phyloP scores from a whole-genome alignment of 1,284 basidiomycete genomes.

The Stereum hirsutum region DNA sequence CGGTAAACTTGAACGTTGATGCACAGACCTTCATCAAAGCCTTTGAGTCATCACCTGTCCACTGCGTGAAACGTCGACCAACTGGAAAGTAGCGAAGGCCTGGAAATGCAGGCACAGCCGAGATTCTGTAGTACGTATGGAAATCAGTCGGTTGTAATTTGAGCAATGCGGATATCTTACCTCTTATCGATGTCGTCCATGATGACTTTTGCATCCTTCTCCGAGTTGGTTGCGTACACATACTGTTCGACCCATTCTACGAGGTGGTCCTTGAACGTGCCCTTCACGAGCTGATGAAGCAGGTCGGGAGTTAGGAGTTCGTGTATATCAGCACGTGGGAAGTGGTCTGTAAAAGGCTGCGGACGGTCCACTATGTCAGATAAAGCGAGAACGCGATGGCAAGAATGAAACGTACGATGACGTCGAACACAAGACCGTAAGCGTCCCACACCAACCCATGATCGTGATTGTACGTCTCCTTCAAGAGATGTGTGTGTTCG shows the following conservation, averaged over 20 bases:
- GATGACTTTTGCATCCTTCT: slow-evolving; percentile 12
- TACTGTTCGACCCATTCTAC: slow-evolving; percentile 25
- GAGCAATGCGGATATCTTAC: background rate
- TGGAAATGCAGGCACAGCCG: slow-evolving; percentile 8
- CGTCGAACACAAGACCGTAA: slow-evolving; percentile 3
- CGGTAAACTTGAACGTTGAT: background rate
- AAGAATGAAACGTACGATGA: slow-evolving; percentile 2
- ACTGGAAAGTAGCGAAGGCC: slow-evolving; percentile 7
- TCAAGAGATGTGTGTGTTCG: background rate
- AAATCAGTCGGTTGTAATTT: background rate
- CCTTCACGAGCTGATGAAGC: slow-evolving; percentile 31
- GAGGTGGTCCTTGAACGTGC: slow-evolving; percentile 29
- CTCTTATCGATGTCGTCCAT: slow-evolving; percentile 18
- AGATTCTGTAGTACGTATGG: slow-evolving; percentile 6
- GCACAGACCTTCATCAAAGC: slow-evolving; percentile 11
- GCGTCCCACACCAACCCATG: slow-evolving; percentile 4
- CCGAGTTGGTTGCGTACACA: slow-evolving; percentile 11
- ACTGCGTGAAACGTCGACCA: slow-evolving; percentile 14
- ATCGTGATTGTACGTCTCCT: background rate
- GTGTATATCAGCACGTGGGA: slow-evolving; percentile 26
- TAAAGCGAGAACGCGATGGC: no score
- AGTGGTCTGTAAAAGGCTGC: slow-evolving; percentile 28
- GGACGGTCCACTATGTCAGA: no score
- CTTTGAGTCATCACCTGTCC: slow-evolving; percentile 16
- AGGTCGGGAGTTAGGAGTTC: slow-evolving; percentile 25